Evolutionary conservation across 2,329 filamentous ascomycete genomes (phyloP).

Genomic region (Fusarium gaditjirri): DNA sequence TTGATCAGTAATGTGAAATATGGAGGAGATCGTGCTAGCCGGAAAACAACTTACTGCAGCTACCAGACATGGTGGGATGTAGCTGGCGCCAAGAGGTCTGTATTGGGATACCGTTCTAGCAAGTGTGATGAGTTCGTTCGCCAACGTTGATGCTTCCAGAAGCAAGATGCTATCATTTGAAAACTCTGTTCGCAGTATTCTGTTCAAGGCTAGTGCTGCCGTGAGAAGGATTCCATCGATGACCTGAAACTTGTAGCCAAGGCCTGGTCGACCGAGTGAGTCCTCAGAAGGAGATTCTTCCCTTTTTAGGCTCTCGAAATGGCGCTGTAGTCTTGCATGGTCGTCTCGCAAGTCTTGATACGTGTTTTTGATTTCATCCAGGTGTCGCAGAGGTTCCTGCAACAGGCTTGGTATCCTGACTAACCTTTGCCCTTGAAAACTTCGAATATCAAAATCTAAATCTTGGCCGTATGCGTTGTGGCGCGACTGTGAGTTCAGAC

Average conservation of each 20-base stretch:
- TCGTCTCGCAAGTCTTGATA: background rate
- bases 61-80: background rate
- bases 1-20: fast-evolving
- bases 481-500: background rate
- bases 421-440: background rate
- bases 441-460: background rate
- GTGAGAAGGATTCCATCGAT: background rate
- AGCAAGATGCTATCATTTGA: background rate
- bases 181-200: background rate
- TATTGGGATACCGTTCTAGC: background rate
- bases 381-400: background rate
- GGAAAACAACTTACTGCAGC: background rate
- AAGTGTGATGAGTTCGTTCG: background rate
- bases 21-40: fast-evolving
- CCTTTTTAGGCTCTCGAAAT: background rate
- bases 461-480: background rate
- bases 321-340: background rate
- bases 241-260: background rate
- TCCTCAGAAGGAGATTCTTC: background rate
- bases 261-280: background rate
- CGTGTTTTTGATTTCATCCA: background rate
- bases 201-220: background rate
- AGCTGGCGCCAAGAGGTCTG: constrained; percentile 8
- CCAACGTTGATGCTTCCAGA: background rate
- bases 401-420: background rate